A percentile compares a stretch with the other conserved stretches of the same genome.
phyloP scores from a whole-genome alignment of 345 rosid species.

The Salix exigua region DNA sequence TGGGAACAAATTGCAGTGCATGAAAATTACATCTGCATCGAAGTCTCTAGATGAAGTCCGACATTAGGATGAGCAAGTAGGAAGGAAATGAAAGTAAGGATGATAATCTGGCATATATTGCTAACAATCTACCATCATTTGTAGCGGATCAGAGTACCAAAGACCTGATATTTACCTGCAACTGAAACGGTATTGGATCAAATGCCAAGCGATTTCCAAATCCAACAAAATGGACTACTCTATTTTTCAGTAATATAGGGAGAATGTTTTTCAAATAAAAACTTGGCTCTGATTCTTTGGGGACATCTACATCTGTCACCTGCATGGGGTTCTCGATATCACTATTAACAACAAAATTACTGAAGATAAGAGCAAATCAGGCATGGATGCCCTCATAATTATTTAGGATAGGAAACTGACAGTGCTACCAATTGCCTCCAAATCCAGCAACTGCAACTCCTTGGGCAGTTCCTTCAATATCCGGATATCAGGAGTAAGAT shows the following conservation, averaged over 20 bases:
- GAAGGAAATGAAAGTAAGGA: slow-evolving; percentile 4
- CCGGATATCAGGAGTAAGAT: slow-evolving; percentile 75
- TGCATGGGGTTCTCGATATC: slow-evolving; percentile 21
- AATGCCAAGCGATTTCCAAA: slow-evolving; percentile 94
- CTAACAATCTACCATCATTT: slow-evolving; percentile 5
- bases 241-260: slow-evolving; percentile 66
- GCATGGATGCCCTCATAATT: neutral
- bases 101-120: slow-evolving; percentile 10
- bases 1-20: slow-evolving; percentile 68
- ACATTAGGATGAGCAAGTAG: slow-evolving; percentile 35
- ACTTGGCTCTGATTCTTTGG: slow-evolving; percentile 80
- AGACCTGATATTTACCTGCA: slow-evolving; percentile 64
- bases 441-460: slow-evolving; percentile 72
- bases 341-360: neutral
- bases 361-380: neutral
- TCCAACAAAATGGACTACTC: slow-evolving; percentile 83
- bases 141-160: slow-evolving; percentile 4
- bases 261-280: slow-evolving; percentile 81
- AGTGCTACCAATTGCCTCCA: slow-evolving; percentile 82
- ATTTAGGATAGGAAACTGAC: slow-evolving; percentile 49
- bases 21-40: slow-evolving; percentile 98
- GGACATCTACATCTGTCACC: slow-evolving; percentile 70
- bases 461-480: slow-evolving; percentile 77
- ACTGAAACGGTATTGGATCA: slow-evolving; percentile 79
- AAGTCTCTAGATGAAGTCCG: slow-evolving; percentile 67